phyloP scores from a whole-genome alignment of 805 yeast species.

The Kregervanrija fluxuum region DNA sequence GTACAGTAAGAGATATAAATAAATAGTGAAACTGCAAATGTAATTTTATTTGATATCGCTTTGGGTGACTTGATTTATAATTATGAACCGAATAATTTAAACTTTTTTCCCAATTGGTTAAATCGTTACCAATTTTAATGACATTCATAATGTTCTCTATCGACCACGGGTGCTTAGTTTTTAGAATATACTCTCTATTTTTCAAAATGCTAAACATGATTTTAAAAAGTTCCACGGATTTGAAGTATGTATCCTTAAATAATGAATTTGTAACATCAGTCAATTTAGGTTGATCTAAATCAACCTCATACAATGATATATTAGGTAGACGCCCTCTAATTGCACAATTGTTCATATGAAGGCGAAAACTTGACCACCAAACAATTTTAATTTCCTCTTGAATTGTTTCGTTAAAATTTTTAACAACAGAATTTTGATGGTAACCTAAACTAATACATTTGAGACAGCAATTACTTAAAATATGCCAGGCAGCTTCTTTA shows the following conservation, averaged over 20 bases:
- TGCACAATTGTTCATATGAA: slow-evolving; percentile 27
- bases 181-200: slow-evolving; percentile 23
- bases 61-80: slow-evolving; percentile 10
- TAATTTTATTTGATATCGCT: slow-evolving; percentile 27
- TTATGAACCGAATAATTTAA: slow-evolving; percentile 12
- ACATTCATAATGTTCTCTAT: slow-evolving; percentile 27
- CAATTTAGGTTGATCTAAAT: slow-evolving; percentile 24
- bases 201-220: slow-evolving; percentile 26
- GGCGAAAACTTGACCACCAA: slow-evolving; percentile 31
- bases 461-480: slow-evolving; percentile 30
- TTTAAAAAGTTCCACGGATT: slow-evolving; percentile 22
- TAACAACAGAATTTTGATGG: slow-evolving; percentile 24
- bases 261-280: slow-evolving; percentile 10
- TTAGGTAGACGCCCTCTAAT: slow-evolving; percentile 31
- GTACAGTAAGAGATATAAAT: slow-evolving; percentile 26
- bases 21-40: slow-evolving; percentile 27
- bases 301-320: slow-evolving; percentile 29
- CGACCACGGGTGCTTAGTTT: slow-evolving; percentile 24
- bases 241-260: slow-evolving; percentile 14
- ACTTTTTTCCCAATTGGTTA: slow-evolving; percentile 20
- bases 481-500: slow-evolving; percentile 32
- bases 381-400: slow-evolving; percentile 23
- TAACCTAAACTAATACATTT: slow-evolving; percentile 33
- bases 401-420: slow-evolving; percentile 8
- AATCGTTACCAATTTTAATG: slow-evolving; percentile 20